A percentile compares a stretch with the other conserved stretches of the same genome.
phyloP scores from a whole-genome alignment of 1,284 basidiomycete genomes.

The Porogramme epimiltina region DNA sequence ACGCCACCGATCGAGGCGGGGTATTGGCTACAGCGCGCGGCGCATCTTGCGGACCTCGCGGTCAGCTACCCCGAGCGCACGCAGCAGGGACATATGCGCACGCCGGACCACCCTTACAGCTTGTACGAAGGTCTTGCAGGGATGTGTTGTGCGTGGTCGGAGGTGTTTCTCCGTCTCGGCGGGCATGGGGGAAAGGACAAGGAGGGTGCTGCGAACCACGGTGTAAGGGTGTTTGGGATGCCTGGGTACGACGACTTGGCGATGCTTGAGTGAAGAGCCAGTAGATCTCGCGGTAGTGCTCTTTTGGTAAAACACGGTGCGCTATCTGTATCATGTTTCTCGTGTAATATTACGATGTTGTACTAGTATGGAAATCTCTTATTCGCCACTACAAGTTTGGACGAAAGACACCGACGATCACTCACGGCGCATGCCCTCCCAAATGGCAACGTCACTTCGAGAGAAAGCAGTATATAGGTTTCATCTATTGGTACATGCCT shows the following conservation, averaged over 20 bases:
- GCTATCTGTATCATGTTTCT: no score
- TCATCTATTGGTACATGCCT: no score
- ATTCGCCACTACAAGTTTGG: no score
- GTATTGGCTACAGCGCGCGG: slow-evolving; percentile 38
- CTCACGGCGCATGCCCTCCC: no score
- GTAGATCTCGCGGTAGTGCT: no score
- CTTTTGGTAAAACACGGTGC: no score
- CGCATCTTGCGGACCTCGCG: slow-evolving; percentile 49
- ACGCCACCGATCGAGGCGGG: neutral
- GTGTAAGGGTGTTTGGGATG: slow-evolving; percentile 18
- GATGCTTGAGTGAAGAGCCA: slow-evolving; percentile 7
- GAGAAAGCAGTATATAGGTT: no score
- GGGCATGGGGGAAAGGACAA: slow-evolving; percentile 1
- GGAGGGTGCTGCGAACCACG: slow-evolving; percentile 5
- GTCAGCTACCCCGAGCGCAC: slow-evolving; percentile 37
- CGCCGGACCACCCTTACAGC: slow-evolving; percentile 53
- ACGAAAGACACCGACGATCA: no score
- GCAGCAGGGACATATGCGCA: slow-evolving; percentile 41
- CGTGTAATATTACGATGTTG: no score
- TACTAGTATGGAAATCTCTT: no score
- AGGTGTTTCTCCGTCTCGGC: slow-evolving; percentile 40
- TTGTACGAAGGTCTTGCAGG: slow-evolving; percentile 57
- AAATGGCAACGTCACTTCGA: no score
- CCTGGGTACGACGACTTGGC: slow-evolving; percentile 30
- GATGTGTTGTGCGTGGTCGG: slow-evolving; percentile 58